These are phyloP conservation scores for Crotalaria pallida DNA, from an alignment of 306 rosid species.

Conservation along the genomic window DNA sequence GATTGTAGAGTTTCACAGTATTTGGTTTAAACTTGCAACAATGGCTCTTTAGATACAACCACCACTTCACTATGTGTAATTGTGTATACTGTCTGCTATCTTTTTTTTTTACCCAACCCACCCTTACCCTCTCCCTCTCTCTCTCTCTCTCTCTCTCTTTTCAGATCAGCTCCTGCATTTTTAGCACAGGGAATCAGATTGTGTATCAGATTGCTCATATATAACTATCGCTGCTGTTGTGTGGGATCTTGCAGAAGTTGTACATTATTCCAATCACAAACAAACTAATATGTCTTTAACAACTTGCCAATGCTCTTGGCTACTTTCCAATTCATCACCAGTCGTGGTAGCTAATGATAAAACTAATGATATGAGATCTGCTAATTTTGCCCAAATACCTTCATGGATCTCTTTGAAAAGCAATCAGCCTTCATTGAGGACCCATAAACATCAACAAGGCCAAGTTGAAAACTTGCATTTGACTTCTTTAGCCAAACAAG, in stretches of 20 bases:
- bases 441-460: constrained; percentile 21
- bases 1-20: too few species aligned
- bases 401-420: constrained; percentile 47
- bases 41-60: too few species aligned
- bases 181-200: background rate
- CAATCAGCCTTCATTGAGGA: background rate
- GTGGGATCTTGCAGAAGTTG: background rate
- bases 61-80: too few species aligned
- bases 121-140: too few species aligned
- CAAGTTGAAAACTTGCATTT: constrained; percentile 53
- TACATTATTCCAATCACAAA: background rate
- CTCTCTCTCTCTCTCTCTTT: too few species aligned
- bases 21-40: too few species aligned
- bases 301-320: constrained; percentile 12
- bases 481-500: constrained; percentile 46
- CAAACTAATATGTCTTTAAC: constrained; percentile 35
- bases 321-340: constrained; percentile 12
- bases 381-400: constrained; percentile 45
- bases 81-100: too few species aligned
- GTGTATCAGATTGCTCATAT: background rate
- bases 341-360: constrained; percentile 14
- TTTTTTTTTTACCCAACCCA: too few species aligned
- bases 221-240: background rate
- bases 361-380: constrained; percentile 8
- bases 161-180: background rate